Base-by-base conservation (phyloP, 768 basidiomycete genomes). In the Boletus subcaerulescens region DNA sequence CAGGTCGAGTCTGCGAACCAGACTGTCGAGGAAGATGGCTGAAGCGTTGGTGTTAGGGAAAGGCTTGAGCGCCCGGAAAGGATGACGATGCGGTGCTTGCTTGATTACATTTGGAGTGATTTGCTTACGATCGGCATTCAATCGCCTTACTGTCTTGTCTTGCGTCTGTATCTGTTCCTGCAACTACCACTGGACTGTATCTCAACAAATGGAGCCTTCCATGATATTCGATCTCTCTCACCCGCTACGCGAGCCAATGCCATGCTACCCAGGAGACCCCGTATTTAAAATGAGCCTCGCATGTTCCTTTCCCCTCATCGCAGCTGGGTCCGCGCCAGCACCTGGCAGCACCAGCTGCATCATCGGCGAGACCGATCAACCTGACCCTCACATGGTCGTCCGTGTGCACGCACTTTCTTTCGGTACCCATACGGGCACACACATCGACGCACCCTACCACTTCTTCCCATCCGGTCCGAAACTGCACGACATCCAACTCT, bases 401-500 rank as follows among this genome's bases (percentile, higher is more conserved):
- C 62, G 62, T 4, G 64, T 70, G 22, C 62, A 67, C 6, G 50
- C 73, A 0, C 69, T 91, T 46, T 72, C 78, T 26, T 61, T 89
- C 20, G 80, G 85, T 5, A 82, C 88, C 1, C 89, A 91, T 63
- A 84, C 85, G 2, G 89, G 89, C 44, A 91, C 89, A 3, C 89
- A 91, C 71, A 76, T 91, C 67, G 89, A 91, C 61, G 86, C 88
- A 1, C 89, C 89, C 0, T 82, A 78, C 47, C 89, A 91, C 63
- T 90, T 89, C 72, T 70, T 85, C 68, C 69, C 71, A 5, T 73
- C 78, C 29, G 87, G 85, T 5, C 70, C 71, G 42, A 80, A 80
- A 10, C 74, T 90, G 44, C 81, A 84, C 58, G 74, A 84, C 48
- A 74, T 90, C 45, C 77, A 80, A 11, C 75, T 88, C 9, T 61